Conservation (phyloP, 2,329 filamentous ascomycete species). For the Xylariomycetidae sp. region DNA sequence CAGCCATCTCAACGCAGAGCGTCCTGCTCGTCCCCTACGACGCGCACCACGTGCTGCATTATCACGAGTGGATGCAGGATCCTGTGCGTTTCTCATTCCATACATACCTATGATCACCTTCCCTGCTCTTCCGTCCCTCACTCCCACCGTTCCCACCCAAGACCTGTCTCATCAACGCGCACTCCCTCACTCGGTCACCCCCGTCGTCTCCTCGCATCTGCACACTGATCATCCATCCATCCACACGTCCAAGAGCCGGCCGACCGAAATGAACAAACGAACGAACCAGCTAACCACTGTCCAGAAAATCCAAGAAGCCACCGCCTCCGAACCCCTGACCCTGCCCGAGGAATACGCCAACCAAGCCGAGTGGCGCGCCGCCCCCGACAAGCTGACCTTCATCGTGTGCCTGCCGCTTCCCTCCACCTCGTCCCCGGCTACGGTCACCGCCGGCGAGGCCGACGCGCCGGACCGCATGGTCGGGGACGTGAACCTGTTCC, state of each 20-base stretch:
- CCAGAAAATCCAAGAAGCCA: conserved; percentile 72
- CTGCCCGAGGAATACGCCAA: conserved; percentile 82
- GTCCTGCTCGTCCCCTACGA: conserved; percentile 81
- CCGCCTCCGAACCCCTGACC: conserved; percentile 78
- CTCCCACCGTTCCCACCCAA: too few relatives aligned
- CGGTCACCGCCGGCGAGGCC: conserved; percentile 32
- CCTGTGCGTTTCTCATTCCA: conserved; percentile 38
- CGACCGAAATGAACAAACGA: not conserved
- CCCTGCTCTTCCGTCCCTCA: too few relatives aligned
- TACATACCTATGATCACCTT: too few relatives aligned
- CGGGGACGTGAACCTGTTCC: conserved; percentile 77
- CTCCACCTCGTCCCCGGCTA: conserved; percentile 3
- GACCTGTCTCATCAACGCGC: too few relatives aligned
- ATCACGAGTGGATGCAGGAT: conserved; percentile 91
- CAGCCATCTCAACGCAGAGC: conserved; percentile 61
- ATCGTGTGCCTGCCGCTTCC: conserved; percentile 59
- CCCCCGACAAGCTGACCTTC: conserved; percentile 85
- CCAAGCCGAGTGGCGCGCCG: conserved; percentile 78
- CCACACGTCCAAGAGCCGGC: too few relatives aligned
- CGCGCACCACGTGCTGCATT: conserved; percentile 70
- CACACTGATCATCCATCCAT: too few relatives aligned
- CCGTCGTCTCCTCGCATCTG: too few relatives aligned
- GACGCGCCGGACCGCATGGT: conserved; percentile 57
- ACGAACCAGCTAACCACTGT: not conserved
- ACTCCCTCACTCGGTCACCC: too few relatives aligned